Conservation (phyloP, 1,139 yeast species). For the Sugiyamaella castrensis region DNA sequence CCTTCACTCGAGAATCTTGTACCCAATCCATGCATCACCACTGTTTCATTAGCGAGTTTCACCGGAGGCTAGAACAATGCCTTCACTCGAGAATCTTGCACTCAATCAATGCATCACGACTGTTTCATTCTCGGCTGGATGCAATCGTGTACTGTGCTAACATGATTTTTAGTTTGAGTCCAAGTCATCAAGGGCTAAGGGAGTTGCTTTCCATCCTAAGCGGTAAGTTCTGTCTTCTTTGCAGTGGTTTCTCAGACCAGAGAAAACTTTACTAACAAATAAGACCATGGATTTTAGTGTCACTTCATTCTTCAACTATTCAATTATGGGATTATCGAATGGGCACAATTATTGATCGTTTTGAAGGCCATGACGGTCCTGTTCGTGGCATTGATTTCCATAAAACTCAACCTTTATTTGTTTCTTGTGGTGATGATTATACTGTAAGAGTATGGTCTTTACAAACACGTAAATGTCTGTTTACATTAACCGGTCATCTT, state of each 20-base stretch:
- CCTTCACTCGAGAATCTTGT: no score
- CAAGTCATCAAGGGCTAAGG: conserved; percentile 97
- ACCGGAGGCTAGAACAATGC: no score
- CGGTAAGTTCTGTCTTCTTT: conserved; percentile 48
- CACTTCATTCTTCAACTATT: conserved; percentile 90
- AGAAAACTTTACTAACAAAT: conserved; percentile 24
- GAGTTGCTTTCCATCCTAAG: conserved; percentile 96
- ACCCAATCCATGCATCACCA: no score
- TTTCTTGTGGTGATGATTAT: conserved; percentile 96
- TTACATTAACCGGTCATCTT: conserved; percentile 84
- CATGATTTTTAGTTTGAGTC: conserved; percentile 69
- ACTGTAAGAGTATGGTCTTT: conserved; percentile 95
- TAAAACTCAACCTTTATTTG: conserved; percentile 96
- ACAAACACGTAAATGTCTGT: conserved; percentile 84
- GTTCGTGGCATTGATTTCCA: conserved; percentile 95
- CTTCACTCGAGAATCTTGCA: no score
- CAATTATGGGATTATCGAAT: conserved; percentile 99
- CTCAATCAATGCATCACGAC: no score
- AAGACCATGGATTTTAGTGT: conserved; percentile 94
- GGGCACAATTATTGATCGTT: conserved; percentile 96
- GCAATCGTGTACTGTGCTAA: not conserved
- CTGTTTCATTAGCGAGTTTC: no score
- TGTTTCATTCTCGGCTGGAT: no score
- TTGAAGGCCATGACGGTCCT: conserved; percentile 98
- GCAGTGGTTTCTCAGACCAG: not conserved